Evolutionary conservation across 2,329 filamentous ascomycete species (phyloP).

Genomic region (Ophiocordyceps camponoti-floridani): DNA sequence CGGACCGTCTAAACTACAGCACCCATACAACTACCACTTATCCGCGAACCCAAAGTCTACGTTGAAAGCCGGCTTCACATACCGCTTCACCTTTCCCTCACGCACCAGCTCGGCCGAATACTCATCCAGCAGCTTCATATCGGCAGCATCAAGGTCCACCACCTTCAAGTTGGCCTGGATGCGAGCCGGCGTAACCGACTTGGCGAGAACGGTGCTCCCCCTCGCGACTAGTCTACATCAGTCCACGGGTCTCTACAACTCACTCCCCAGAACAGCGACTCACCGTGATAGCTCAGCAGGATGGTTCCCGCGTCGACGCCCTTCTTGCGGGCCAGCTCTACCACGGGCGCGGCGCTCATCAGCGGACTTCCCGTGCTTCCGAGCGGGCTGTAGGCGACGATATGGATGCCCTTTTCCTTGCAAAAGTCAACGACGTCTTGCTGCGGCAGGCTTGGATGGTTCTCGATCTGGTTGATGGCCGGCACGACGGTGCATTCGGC

Average conservation of each 20-base stretch:
- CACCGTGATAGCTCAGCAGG: slow-evolving; percentile 56
- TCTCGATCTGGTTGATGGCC: slow-evolving; percentile 57
- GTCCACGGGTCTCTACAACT: no score
- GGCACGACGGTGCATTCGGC: slow-evolving; percentile 34
- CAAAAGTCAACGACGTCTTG: slow-evolving; percentile 54
- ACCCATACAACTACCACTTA: slow-evolving; percentile 18
- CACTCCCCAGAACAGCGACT: slow-evolving; percentile 7
- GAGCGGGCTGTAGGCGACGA: slow-evolving; percentile 56
- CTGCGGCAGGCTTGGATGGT: slow-evolving; percentile 54
- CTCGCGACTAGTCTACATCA: slow-evolving; percentile 36
- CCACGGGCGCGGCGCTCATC: slow-evolving; percentile 41
- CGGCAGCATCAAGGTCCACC: slow-evolving; percentile 44
- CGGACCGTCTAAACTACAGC: background rate
- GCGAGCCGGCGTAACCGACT: slow-evolving; percentile 49
- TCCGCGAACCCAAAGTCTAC: slow-evolving; percentile 58
- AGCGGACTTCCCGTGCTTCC: slow-evolving; percentile 47
- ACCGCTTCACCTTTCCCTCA: slow-evolving; percentile 37
- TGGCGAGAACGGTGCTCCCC: slow-evolving; percentile 53
- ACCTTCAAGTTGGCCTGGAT: slow-evolving; percentile 55
- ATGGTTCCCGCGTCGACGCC: slow-evolving; percentile 42
- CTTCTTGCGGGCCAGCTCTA: slow-evolving; percentile 47
- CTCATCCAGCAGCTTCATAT: slow-evolving; percentile 38
- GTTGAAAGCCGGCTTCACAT: slow-evolving; percentile 52
- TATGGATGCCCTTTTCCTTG: slow-evolving; percentile 47
- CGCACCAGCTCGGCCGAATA: slow-evolving; percentile 32